phyloP scores from a whole-genome alignment of 169 alveolate genomes.

The Plasmodium reichenowi region DNA sequence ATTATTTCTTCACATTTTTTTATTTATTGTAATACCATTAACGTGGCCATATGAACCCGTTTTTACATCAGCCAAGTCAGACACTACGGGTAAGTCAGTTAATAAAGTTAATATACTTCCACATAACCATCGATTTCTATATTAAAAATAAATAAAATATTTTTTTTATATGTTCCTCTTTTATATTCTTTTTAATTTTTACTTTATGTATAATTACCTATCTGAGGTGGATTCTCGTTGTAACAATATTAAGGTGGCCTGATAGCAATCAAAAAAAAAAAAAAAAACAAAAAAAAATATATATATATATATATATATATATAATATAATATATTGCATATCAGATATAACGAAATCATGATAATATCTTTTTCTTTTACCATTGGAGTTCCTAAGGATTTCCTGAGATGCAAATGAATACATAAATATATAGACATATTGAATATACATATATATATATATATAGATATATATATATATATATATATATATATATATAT shows the following conservation, averaged over 20 bases:
- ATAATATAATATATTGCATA: background rate
- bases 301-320: background rate
- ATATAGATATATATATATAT: background rate
- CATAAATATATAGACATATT: slow-evolving; percentile 7
- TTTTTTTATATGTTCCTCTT: background rate
- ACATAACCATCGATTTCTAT: slow-evolving; percentile 78
- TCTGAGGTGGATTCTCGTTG: slow-evolving; percentile 74
- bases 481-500: background rate
- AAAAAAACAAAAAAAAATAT: background rate
- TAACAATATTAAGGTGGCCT: slow-evolving; percentile 69
- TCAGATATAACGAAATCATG: background rate
- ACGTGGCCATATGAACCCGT: slow-evolving; percentile 87
- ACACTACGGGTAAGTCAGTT: slow-evolving; percentile 83
- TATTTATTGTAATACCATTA: slow-evolving; percentile 73
- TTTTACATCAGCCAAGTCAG: slow-evolving; percentile 82
- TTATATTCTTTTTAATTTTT: background rate
- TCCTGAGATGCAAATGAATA: slow-evolving; percentile 27
- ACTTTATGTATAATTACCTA: slow-evolving; percentile 15
- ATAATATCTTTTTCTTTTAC: slow-evolving; percentile 1
- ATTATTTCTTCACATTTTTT: background rate
- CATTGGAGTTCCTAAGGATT: slow-evolving; percentile 74
- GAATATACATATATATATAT: slow-evolving; percentile 2
- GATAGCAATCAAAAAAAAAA: background rate
- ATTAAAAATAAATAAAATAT: background rate
- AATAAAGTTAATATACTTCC: slow-evolving; percentile 83